A percentile compares a stretch with the other conserved stretches of the same genome.
Conservation (phyloP, 2,329 filamentous ascomycete genomes). For the Penicillium psychrosexuale region DNA sequence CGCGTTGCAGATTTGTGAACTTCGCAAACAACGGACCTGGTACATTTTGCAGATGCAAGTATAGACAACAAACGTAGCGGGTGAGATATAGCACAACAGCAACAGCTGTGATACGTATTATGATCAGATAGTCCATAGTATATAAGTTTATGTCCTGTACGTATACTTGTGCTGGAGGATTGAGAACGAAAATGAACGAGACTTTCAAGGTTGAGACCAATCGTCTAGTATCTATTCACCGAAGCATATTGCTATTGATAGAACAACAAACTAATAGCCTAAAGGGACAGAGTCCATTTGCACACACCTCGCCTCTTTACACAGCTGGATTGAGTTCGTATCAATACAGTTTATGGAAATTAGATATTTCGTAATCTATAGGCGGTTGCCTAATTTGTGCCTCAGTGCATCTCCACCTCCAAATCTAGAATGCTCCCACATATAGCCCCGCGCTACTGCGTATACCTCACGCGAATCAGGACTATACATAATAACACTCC, state of each 20-base stretch:
- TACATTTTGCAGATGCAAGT: constrained; percentile 44
- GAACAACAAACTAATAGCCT: background rate
- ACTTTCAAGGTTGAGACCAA: background rate
- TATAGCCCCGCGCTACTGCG: no score
- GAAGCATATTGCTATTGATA: background rate
- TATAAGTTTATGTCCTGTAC: background rate
- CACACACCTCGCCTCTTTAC: background rate
- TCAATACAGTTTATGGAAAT: background rate
- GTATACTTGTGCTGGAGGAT: background rate
- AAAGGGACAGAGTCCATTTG: no score
- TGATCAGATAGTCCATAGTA: background rate
- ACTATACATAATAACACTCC: background rate
- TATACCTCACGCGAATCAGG: no score
- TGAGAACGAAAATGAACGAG: no score
- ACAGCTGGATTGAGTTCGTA: background rate
- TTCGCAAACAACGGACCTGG: constrained; percentile 28
- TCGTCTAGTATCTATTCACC: background rate
- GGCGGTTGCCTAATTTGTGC: background rate
- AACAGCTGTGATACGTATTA: background rate
- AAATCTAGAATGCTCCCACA: background rate
- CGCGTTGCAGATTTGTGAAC: constrained; percentile 27
- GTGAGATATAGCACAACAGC: background rate
- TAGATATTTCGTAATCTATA: background rate
- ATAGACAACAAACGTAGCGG: background rate
- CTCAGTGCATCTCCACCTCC: background rate